Conservation (phyloP, 2,329 filamentous ascomycete genomes). For the Septoria petroselini region DNA sequence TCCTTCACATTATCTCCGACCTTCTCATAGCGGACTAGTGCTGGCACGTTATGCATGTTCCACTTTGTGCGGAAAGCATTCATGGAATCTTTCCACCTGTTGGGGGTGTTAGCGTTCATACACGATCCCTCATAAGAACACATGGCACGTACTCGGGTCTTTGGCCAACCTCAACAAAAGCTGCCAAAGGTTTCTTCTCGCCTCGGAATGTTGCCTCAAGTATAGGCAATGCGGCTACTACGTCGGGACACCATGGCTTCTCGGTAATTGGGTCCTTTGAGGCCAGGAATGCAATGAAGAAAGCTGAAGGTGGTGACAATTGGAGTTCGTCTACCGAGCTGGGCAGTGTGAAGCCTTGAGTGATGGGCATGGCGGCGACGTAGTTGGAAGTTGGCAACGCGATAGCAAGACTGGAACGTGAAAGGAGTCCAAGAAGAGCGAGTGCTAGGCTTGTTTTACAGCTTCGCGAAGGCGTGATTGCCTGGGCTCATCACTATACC, state of each 20-base stretch:
- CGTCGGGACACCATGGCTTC: slow-evolving; percentile 27
- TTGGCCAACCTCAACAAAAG: slow-evolving; percentile 25
- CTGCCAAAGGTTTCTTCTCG: slow-evolving; percentile 14
- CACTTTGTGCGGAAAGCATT: slow-evolving; percentile 77
- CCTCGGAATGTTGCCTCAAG: slow-evolving; percentile 21
- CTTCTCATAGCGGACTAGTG: slow-evolving; percentile 21
- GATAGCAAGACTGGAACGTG: background rate
- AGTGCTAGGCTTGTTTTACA: too few relatives aligned
- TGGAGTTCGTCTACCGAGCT: background rate
- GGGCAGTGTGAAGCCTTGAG: slow-evolving; percentile 8
- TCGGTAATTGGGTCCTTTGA: slow-evolving; percentile 22
- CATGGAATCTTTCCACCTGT: slow-evolving; percentile 54
- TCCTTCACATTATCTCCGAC: slow-evolving; percentile 13
- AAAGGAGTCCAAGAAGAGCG: background rate
- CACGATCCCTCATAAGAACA: background rate
- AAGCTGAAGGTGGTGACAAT: background rate
- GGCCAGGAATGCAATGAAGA: slow-evolving; percentile 26
- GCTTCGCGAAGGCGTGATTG: background rate
- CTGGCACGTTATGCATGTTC: slow-evolving; percentile 65
- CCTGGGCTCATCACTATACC: too few relatives aligned
- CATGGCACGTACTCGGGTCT: slow-evolving; percentile 19
- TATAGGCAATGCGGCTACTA: slow-evolving; percentile 19
- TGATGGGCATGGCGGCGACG: slow-evolving; percentile 15
- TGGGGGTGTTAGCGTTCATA: background rate
- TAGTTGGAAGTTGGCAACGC: background rate